Base-by-base conservation (phyloP, 2,329 filamentous ascomycete genomes). In the Curvularia sp. region DNA sequence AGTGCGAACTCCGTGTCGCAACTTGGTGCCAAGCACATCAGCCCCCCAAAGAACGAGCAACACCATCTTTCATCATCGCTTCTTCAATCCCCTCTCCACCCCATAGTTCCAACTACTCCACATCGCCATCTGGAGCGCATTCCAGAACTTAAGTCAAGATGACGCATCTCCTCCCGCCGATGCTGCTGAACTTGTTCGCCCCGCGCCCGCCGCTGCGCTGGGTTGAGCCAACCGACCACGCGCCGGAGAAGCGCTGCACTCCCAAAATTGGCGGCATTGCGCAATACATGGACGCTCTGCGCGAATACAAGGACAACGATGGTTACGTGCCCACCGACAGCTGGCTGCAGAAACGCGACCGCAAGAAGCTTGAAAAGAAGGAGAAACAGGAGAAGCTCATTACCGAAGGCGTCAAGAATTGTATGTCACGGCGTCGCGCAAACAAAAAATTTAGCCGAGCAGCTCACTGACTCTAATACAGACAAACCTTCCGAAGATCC, bases 161-260 rank as follows among this genome's bases (percentile, higher is more conserved):
- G 95, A 98, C 95, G 49, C 94, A 97, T 84, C 95, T 96, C 80
- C 89, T 99, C 19, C 94, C 95, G 57, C 92, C 91, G 55, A 94
- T 96, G 76, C 86, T 98, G 59, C 85, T 98, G 71, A 91, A 91
- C 79, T 91, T 98, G 68, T 99, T 99, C 82, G 91, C 94, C 80
- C 92, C 95, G 75, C 91, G 95, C 59, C 95, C 95, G 69, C 90
- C 94, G 59, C 82, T 98, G 75, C 90, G 93, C 79, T 98, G 92
- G 85, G 87, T 97, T 60, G 89, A 90, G 60, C 91, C 93, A 6
- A 83, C 85, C 69, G 94, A 98, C 79, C 84, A 91, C 76, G 87
- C 93, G 61, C 90, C 93, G 10, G 92, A 95, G 79, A 86, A 93
- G 66, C 89, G 92, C 70, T 88, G 84, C 75, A 96, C 92, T 18